These are phyloP conservation scores for Botrytis hyacinthi DNA, from an alignment of 2,329 filamentous ascomycete species.

Conservation along the genomic window DNA sequence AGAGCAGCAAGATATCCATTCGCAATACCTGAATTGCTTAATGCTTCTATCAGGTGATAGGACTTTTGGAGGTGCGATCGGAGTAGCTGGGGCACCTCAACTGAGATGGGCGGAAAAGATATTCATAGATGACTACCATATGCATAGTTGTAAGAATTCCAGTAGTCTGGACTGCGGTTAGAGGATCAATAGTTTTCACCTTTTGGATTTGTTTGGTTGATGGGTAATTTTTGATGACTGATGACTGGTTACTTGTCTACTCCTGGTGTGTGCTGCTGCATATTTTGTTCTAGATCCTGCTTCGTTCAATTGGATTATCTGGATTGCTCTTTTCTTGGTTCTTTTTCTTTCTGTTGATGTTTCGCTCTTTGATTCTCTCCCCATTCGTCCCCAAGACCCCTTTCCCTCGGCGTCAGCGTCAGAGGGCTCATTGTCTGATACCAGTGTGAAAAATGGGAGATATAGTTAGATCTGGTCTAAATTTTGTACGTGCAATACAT, in stretches of 20 bases:
- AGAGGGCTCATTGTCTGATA: background rate
- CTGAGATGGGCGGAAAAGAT: background rate
- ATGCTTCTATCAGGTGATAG: background rate
- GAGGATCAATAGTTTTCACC: background rate
- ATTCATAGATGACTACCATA: background rate
- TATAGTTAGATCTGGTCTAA: background rate
- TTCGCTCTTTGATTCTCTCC: background rate
- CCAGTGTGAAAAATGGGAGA: background rate
- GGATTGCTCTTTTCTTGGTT: background rate
- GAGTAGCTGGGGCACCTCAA: background rate
- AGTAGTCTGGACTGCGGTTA: background rate
- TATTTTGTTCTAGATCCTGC: background rate
- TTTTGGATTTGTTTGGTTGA: background rate
- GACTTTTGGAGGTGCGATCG: background rate
- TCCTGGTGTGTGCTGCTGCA: background rate
- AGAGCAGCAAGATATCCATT: background rate
- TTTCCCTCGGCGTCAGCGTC: background rate
- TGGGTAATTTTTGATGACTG: background rate
- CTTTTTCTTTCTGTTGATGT: background rate
- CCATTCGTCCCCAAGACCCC: background rate
- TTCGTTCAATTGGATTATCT: background rate
- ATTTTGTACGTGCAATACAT: background rate
- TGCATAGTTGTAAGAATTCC: background rate
- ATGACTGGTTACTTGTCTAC: background rate
- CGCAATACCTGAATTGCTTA: background rate